Evolutionary conservation across 202 grass and related monocot genomes (phyloP), one percentile per base, ranked within the genome.

Genomic region (Musa balbisiana): DNA sequence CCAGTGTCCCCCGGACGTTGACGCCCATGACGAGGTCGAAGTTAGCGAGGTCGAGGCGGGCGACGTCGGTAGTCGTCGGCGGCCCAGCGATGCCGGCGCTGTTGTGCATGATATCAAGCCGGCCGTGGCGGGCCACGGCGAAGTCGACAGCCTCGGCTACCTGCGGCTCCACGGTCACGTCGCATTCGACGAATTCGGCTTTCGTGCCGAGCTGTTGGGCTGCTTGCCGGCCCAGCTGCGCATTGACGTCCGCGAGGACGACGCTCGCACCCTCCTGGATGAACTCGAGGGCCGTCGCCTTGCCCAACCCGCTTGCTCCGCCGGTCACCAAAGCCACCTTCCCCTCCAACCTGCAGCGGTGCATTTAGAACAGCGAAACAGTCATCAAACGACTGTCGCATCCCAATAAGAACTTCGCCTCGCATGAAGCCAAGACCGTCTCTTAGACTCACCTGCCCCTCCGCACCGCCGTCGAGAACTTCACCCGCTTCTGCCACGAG

Each of bases 311-410:
- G 1, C 86, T 85, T 14, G 91, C 85, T 71, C 91, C 94, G 0
- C 91, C 94, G 8, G 94, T 93, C 29, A 98, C 75, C 17, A 98
- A 22, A 0, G 94, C 94, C 3, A 93, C 55, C 75, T 89, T 93
- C 5, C 94, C 91, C 15, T 91, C 83, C 0, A 98, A 71, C 59
- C 91, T 97, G 74, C 52, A 15, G 14, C 21, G 14, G 10, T 33
- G 2, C 20, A 56, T 10, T 43, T 43, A 43, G 33, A 43, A 43
- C 33, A 6, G 5, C 4, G 33, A 43, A 43, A 43, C 33, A 43
- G 33, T 43, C 33, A 43, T 43, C 33, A 43, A 43, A 6, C 33
- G 33, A 43, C 33, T 5, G 33, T 6, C 33, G 4, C 4, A 43
- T 43, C 4, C 33, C 0, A 43, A 5, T 6, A 43, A 43, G 33